These are phyloP conservation scores for Middelhovenomyces tepae DNA, from an alignment of 805 yeast species.

Conservation along the genomic window DNA sequence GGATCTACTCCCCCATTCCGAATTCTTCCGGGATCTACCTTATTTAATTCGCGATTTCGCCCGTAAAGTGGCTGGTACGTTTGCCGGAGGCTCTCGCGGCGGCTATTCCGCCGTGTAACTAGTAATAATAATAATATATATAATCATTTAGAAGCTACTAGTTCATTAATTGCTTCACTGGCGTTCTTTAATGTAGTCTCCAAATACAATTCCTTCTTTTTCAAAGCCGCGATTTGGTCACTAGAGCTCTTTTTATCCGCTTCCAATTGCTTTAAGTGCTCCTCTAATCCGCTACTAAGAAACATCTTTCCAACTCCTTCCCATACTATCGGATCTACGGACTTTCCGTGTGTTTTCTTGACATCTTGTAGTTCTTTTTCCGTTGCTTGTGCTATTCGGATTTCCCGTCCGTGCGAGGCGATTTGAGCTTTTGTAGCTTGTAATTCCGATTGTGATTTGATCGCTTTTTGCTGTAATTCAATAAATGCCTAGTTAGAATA, in stretches of 20 bases:
- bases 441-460: conserved; percentile 51
- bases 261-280: conserved; percentile 41
- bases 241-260: conserved; percentile 44
- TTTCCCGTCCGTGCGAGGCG: conserved; percentile 39
- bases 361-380: conserved; percentile 43
- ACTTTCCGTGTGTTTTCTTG: conserved; percentile 11
- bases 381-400: conserved; percentile 49
- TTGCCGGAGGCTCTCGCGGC: conserved; percentile 59
- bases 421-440: conserved; percentile 45
- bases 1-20: conserved; percentile 37
- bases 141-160: conserved; percentile 17
- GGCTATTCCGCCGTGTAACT: conserved; percentile 85
- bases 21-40: conserved; percentile 55
- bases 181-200: conserved; percentile 73
- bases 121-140: conserved; percentile 11
- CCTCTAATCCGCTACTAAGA: conserved; percentile 31
- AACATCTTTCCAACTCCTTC: conserved; percentile 74
- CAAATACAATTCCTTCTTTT: conserved; percentile 62
- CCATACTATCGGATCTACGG: conserved; percentile 53
- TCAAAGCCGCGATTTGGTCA: conserved; percentile 52
- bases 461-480: conserved; percentile 61
- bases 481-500: conserved; percentile 13
- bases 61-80: conserved; percentile 59
- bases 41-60: conserved; percentile 66
- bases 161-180: conserved; percentile 49